Base-by-base conservation (phyloP, 2,329 filamentous ascomycete genomes). In the Cercospora brassicicola region DNA sequence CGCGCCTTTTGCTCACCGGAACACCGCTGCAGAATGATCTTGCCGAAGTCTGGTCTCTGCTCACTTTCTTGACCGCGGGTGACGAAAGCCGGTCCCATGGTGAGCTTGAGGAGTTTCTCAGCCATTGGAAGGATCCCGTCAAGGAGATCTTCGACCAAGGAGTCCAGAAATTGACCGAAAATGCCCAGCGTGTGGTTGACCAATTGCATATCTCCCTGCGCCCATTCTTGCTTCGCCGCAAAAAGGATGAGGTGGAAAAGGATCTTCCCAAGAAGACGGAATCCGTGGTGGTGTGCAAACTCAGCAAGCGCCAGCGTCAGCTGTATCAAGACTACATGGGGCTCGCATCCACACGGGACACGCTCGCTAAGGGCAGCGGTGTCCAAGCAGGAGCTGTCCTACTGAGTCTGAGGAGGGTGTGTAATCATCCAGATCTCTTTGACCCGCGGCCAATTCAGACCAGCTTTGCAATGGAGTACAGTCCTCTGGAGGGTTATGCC, bases 241-340 rank as follows among this genome's bases (percentile, higher is more conserved):
- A 99, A 66, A 99, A 99, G 81, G 91, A 93, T 55, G 95, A 99
- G 76, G 95, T 99, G 5, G 96, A 99, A 82, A 97, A 98, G 82
- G 95, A 99, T 78, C 97, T 99, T 92, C 95, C 96, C 0, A 94
- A 89, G 69, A 99, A 99, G 79, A 97, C 97, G 76, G 96, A 99
- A 79, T 94, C 97, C 76, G 93, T 99, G 20, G 92, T 98, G 71
- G 94, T 96, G 76, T 99, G 95, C 79, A 91, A 94, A 55, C 84
- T 99, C 4, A 98, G 94, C 6, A 97, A 98, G 79, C 90, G 95
- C 26, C 95, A 99, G 78, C 89, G 95, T 53, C 95, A 97, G 80
- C 83, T 99, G 8, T 99, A 99, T 76, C 95, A 99, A 80, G 94
- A 94, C 1, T 99, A 98, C 80, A 89, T 99, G 82, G 93, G 92